Evolutionary conservation across 2,329 filamentous ascomycete species (phyloP).

Genomic region (Aspergillus sp.): DNA sequence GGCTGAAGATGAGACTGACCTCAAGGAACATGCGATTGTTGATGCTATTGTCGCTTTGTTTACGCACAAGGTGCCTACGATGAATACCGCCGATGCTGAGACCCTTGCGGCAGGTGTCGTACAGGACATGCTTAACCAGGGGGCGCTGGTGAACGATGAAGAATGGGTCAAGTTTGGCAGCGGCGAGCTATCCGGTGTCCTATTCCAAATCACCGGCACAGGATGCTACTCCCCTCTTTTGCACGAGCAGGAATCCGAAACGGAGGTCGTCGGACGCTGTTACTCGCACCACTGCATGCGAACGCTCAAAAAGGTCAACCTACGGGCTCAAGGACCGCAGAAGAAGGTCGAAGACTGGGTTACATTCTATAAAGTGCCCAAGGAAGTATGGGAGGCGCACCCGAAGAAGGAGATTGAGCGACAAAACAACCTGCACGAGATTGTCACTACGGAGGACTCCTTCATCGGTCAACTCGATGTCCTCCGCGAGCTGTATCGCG

Average conservation of each 20-base stretch:
- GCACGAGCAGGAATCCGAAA: conserved; percentile 65
- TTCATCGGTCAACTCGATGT: conserved; percentile 91
- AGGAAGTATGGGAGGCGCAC: conserved; percentile 72
- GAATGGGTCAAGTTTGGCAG: conserved; percentile 96
- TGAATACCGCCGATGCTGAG: conserved; percentile 98
- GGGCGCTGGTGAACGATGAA: conserved; percentile 82
- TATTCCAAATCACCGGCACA: conserved; percentile 88
- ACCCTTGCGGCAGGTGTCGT: conserved; percentile 78
- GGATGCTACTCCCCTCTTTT: conserved; percentile 89
- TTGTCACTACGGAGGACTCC: conserved; percentile 88
- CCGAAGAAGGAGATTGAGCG: conserved; percentile 87
- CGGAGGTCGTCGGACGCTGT: conserved; percentile 71
- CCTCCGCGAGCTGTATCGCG: conserved; percentile 80
- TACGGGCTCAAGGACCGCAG: conserved; percentile 72
- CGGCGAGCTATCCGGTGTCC: conserved; percentile 80
- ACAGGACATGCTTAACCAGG: conserved; percentile 75
- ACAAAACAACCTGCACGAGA: conserved; percentile 93
- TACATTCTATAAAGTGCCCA: conserved; percentile 82
- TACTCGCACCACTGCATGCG: conserved; percentile 94
- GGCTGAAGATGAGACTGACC: conserved; percentile 86
- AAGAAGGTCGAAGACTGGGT: conserved; percentile 82
- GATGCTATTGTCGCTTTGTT: conserved; percentile 89
- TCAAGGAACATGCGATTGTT: conserved; percentile 81
- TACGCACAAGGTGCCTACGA: conserved; percentile 92
- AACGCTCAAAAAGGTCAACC: conserved; percentile 90